These are phyloP conservation scores for Phaseolus coccineus DNA, from an alignment of 331 rosid genomes.

Conservation along the genomic window DNA sequence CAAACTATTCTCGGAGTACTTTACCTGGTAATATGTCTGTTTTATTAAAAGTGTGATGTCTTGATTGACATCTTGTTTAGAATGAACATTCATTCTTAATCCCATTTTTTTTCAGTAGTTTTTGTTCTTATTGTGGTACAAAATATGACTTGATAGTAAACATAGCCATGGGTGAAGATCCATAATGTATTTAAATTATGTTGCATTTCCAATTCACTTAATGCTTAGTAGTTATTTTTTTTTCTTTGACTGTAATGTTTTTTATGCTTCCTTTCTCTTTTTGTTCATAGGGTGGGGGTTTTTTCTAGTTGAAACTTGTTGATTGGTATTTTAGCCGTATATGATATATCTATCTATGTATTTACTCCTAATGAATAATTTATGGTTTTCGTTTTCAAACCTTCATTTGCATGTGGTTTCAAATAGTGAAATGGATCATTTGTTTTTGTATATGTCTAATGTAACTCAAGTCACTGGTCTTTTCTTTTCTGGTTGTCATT, in stretches of 20 bases:
- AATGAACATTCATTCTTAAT: neutral
- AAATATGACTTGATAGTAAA: neutral
- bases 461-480: neutral
- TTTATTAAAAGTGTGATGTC: slow-evolving; percentile 23
- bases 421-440: neutral
- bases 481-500: slow-evolving; percentile 27
- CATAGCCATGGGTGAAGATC: neutral
- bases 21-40: slow-evolving; percentile 61
- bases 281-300: neutral
- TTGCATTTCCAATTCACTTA: slow-evolving; percentile 3
- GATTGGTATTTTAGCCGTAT: slow-evolving; percentile 4
- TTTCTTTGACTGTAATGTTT: neutral
- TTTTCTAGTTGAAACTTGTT: neutral
- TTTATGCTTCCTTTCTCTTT: slow-evolving; percentile 15
- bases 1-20: slow-evolving; percentile 65
- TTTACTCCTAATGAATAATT: neutral
- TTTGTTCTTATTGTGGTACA: neutral
- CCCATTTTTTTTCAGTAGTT: neutral
- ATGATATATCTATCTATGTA: neutral
- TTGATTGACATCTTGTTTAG: slow-evolving; percentile 9
- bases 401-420: neutral
- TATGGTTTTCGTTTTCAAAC: neutral
- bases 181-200: neutral
- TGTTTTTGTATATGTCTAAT: neutral
- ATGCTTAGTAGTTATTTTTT: neutral